Evolutionary conservation across 164 flowering plant genomes (phyloP), one percentile per base, ranked within the genome.

Genomic region (Akebia trifoliata): DNA sequence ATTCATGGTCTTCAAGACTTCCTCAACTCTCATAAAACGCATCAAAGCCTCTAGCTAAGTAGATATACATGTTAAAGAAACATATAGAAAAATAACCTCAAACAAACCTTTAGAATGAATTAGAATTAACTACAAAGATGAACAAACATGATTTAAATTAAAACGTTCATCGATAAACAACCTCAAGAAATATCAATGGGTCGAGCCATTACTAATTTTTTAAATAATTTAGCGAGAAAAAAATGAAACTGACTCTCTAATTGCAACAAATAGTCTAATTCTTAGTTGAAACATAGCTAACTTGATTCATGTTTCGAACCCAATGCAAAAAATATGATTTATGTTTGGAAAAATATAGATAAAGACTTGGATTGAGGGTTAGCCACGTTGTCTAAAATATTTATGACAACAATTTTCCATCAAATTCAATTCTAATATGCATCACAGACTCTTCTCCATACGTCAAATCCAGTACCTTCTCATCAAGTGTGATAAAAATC

Each of bases 381-480:
- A 2, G 85, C 85, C 2, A 86, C 89, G 35, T 81, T 76, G 15
- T 30, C 53, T 57, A 77, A 80, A n/a, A 86, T 80, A 54, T 69
- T 78, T 67, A 65, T 78, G n/a, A 87, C 89, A 6, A 81, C 86
- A 61, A 49, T 65, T 63, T 73, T 10, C 85, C 89, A 65, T 78
- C 75, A 17, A 36, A 55, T 63, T 81, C 88, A 63, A 72, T 81
- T 47, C 65, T 74, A 26, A 78, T 78, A 61, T 72, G 74, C 67
- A 70, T 56, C 9, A 60, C 22, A 3, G 76, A 43, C 8, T 85
- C 86, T 42, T 83, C 85, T 14, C 64, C 76, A 1, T 37, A 14
- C 10, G 54, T 50, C 5, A 67, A 40, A 39, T 65, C 62, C 2
- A 52, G 56, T 40, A 80, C 45, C 21, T 60, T 69, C 56, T 85